Conservation (phyloP, 495 filamentous ascomycete species). For the Lepidopterella palustris region DNA sequence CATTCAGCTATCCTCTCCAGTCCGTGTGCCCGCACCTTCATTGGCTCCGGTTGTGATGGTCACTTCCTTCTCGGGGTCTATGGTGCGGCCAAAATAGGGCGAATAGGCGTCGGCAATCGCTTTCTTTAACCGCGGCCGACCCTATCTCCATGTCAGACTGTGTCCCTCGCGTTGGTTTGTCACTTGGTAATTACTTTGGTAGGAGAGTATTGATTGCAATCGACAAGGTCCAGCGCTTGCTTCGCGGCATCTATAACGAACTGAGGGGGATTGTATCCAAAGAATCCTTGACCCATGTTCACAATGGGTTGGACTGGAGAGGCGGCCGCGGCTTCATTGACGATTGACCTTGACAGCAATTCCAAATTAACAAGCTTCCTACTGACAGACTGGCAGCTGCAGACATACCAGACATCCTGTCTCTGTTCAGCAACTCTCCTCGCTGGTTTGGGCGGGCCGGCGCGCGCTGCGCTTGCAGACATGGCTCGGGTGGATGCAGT, state of each 20-base stretch:
- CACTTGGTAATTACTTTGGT: slow-evolving; percentile 55
- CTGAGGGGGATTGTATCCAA: slow-evolving; percentile 90
- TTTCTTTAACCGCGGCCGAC: slow-evolving; percentile 81
- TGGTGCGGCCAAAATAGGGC: slow-evolving; percentile 67
- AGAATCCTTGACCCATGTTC: slow-evolving; percentile 97
- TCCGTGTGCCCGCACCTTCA: slow-evolving; percentile 52
- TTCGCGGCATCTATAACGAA: slow-evolving; percentile 92
- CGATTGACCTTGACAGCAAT: slow-evolving; percentile 61
- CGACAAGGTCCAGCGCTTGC: slow-evolving; percentile 79
- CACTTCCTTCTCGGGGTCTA: slow-evolving; percentile 86
- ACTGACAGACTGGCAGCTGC: neutral
- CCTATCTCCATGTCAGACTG: slow-evolving; percentile 38
- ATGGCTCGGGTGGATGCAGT: slow-evolving; percentile 19
- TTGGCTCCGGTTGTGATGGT: slow-evolving; percentile 95
- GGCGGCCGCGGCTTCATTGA: slow-evolving; percentile 83
- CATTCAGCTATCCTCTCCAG: neutral
- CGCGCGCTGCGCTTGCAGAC: slow-evolving; percentile 22
- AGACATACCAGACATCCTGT: slow-evolving; percentile 86
- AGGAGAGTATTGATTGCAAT: slow-evolving; percentile 97
- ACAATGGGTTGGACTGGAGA: slow-evolving; percentile 87
- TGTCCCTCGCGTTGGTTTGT: neutral
- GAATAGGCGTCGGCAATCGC: slow-evolving; percentile 88
- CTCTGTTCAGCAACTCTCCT: slow-evolving; percentile 68
- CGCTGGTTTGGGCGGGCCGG: slow-evolving; percentile 59
- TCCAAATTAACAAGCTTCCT: neutral